Conservation (phyloP, 2,329 filamentous ascomycete genomes). For the Tricladium varicosporioides region DNA sequence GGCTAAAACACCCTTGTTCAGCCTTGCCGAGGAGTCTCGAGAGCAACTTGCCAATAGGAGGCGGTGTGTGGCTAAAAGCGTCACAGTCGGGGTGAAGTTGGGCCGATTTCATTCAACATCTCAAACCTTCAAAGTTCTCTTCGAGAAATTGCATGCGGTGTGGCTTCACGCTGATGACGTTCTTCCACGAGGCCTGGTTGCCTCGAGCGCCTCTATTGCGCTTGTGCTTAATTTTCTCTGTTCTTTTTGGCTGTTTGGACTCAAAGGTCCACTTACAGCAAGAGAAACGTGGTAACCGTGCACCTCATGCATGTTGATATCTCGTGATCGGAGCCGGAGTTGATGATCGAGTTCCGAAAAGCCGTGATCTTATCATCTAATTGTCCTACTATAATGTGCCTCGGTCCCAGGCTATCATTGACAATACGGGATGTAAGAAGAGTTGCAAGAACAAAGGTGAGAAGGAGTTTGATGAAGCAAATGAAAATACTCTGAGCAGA, state of each 20-base stretch:
- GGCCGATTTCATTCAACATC: constrained; percentile 13
- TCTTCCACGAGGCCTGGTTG: constrained; percentile 15
- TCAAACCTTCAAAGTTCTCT: not conserved
- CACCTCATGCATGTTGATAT: not conserved
- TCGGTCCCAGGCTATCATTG: too few species aligned
- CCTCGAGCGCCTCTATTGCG: constrained; percentile 1
- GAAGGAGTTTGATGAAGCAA: too few species aligned
- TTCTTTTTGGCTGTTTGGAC: not conserved
- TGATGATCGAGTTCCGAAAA: too few species aligned
- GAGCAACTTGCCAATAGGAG: constrained; percentile 10
- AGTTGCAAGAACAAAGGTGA: too few species aligned
- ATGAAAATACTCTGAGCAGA: too few species aligned
- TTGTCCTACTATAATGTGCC: too few species aligned
- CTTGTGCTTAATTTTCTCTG: not conserved
- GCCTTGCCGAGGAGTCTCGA: constrained; percentile 17
- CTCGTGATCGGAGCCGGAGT: not conserved
- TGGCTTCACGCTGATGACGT: constrained; percentile 12
- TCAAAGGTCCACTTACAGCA: too few species aligned
- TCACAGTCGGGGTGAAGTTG: constrained; percentile 18
- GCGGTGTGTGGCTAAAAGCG: not conserved
- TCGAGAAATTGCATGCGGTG: not conserved
- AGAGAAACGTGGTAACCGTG: too few species aligned
- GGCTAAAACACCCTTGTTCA: constrained; percentile 7
- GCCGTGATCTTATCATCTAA: too few species aligned
- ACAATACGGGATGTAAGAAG: too few species aligned